Evolutionary conservation across 148 eudicot genomes (phyloP).

Genomic region (Dianthus caryophyllus): DNA sequence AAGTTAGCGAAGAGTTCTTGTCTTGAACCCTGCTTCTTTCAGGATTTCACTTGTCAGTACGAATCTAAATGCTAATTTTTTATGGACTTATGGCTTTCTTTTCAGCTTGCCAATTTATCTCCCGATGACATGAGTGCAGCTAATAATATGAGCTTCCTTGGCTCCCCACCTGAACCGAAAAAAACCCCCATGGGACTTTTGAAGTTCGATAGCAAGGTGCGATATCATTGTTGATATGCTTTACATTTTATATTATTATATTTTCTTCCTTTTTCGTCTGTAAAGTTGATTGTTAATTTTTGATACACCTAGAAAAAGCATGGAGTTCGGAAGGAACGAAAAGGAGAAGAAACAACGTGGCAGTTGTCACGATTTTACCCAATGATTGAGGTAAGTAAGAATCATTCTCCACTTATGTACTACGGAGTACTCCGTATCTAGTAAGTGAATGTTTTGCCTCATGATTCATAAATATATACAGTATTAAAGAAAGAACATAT

Average conservation of each 20-base stretch:
- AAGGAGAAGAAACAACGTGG: constrained; percentile 72
- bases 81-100: constrained; percentile 4
- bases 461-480: not conserved
- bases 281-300: constrained; percentile 1
- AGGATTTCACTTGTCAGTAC: not conserved
- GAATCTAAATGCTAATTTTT: not conserved
- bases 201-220: constrained; percentile 85
- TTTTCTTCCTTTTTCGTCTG: constrained; percentile 7
- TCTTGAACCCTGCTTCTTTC: not conserved
- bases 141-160: constrained; percentile 79
- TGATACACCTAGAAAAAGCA: constrained; percentile 55
- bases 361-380: constrained; percentile 93
- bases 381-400: constrained; percentile 68
- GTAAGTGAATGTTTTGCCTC: not conserved
- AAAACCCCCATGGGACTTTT: constrained; percentile 61
- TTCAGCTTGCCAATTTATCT: constrained; percentile 72
- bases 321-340: constrained; percentile 79
- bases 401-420: too few species aligned
- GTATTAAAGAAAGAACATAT: not conserved
- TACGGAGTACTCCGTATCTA: not conserved
- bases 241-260: not conserved
- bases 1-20: not conserved
- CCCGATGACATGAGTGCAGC: constrained; percentile 82
- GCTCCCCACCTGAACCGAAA: constrained; percentile 61
- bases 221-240: constrained; percentile 3